A percentile compares a stretch with the other conserved stretches of the same genome.
Evolutionary conservation across 2,329 filamentous ascomycete genomes (phyloP).

Genomic region (Arthrobotrys iridis): DNA sequence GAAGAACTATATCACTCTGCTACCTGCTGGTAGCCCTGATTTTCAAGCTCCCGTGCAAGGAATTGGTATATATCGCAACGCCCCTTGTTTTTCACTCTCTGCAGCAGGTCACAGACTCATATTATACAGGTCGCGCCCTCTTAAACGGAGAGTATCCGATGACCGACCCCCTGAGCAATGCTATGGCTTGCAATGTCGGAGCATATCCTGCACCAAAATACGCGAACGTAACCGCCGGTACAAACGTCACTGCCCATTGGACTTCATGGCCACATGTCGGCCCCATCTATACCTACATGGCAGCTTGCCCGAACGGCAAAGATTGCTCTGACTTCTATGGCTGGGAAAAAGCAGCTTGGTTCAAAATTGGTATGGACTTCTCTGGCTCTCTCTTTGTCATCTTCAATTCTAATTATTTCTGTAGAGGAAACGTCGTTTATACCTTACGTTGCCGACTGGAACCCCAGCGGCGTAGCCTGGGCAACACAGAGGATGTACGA

Average conservation of each 20-base stretch:
- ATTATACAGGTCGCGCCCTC: constrained; percentile 22
- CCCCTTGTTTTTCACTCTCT: not conserved
- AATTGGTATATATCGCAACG: not conserved
- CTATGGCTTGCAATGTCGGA: constrained; percentile 37
- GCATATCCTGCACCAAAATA: constrained; percentile 37
- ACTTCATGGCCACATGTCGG: constrained; percentile 42
- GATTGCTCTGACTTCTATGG: constrained; percentile 44
- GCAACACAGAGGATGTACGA: constrained; percentile 55
- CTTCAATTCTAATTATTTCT: not conserved
- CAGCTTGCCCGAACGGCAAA: constrained; percentile 26
- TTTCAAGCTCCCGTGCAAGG: constrained; percentile 31
- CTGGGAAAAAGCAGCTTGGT: constrained; percentile 41
- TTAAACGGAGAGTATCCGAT: constrained; percentile 23
- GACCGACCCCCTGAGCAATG: constrained; percentile 25
- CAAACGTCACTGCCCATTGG: constrained; percentile 34
- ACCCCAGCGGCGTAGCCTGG: constrained; percentile 46
- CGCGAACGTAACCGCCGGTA: constrained; percentile 38
- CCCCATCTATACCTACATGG: constrained; percentile 41
- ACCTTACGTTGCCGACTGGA: constrained; percentile 26
- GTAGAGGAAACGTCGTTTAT: constrained; percentile 29
- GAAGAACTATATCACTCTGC: constrained; percentile 15
- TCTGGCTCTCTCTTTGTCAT: not conserved
- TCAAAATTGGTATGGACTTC: constrained; percentile 27
- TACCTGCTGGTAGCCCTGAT: constrained; percentile 10
- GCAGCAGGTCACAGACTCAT: not conserved